Conservation (phyloP, 148 eudicot genomes). For the Euryodendron excelsum region DNA sequence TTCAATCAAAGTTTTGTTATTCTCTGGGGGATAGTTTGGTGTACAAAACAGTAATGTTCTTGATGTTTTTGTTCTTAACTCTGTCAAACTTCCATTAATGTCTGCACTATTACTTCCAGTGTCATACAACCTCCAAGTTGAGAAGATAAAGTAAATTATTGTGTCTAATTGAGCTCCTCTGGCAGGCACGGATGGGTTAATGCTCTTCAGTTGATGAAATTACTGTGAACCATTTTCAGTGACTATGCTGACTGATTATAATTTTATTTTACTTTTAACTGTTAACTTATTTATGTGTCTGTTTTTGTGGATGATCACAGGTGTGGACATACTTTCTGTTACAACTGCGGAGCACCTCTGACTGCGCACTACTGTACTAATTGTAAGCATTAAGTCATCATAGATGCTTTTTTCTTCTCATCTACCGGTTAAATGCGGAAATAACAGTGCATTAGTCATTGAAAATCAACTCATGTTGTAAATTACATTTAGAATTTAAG, state of each 20-base stretch:
- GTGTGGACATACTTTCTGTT: constrained; percentile 62
- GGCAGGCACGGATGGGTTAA: not conserved
- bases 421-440: not conserved
- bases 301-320: constrained; percentile 23
- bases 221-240: not conserved
- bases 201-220: not conserved
- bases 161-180: not conserved
- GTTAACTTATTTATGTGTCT: not conserved
- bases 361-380: constrained; percentile 17
- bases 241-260: not conserved
- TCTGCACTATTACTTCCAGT: not conserved
- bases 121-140: not conserved
- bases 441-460: too few relatives aligned
- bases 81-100: not conserved
- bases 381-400: constrained; percentile 2
- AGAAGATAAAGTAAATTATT: not conserved
- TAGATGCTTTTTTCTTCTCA: not conserved
- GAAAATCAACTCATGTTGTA: too few relatives aligned
- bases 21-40: not conserved
- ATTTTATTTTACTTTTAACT: not conserved
- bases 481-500: too few relatives aligned
- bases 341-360: constrained; percentile 43
- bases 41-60: not conserved
- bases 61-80: not conserved
- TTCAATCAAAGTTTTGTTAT: not conserved